A percentile compares a stretch with the other conserved stretches of the same genome.
phyloP scores from a whole-genome alignment of 2,329 filamentous ascomycete species.

The Fusarium setosum region DNA sequence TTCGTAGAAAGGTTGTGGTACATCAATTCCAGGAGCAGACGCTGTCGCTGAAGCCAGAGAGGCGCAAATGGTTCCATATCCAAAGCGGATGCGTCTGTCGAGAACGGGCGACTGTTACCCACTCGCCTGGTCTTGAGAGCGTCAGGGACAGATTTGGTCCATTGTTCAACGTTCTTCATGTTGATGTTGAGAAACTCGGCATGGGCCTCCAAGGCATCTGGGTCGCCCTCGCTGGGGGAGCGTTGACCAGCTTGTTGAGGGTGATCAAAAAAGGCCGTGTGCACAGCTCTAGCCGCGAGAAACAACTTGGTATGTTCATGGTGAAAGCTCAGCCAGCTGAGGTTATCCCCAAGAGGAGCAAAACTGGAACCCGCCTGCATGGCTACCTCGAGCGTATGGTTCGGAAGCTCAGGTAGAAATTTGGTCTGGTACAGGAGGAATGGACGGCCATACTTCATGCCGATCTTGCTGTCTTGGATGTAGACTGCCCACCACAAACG shows the following conservation, averaged over 20 bases:
- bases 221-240: background rate
- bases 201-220: background rate
- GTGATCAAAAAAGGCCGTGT: background rate
- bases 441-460: background rate
- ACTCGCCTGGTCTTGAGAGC: background rate
- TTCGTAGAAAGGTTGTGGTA: background rate
- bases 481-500: background rate
- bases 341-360: background rate
- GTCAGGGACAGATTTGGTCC: background rate
- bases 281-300: background rate
- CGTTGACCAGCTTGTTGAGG: background rate
- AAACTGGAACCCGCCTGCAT: background rate
- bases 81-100: background rate
- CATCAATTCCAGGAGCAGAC: background rate
- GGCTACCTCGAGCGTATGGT: background rate
- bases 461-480: background rate
- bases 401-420: background rate
- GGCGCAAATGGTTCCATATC: background rate
- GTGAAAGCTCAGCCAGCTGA: background rate
- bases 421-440: background rate
- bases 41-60: background rate
- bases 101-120: background rate
- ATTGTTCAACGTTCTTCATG: background rate
- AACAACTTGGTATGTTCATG: background rate
- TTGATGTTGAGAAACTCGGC: background rate